Conservation (phyloP, 139 green algal species). For the Pseudopediastrum boryanum region DNA sequence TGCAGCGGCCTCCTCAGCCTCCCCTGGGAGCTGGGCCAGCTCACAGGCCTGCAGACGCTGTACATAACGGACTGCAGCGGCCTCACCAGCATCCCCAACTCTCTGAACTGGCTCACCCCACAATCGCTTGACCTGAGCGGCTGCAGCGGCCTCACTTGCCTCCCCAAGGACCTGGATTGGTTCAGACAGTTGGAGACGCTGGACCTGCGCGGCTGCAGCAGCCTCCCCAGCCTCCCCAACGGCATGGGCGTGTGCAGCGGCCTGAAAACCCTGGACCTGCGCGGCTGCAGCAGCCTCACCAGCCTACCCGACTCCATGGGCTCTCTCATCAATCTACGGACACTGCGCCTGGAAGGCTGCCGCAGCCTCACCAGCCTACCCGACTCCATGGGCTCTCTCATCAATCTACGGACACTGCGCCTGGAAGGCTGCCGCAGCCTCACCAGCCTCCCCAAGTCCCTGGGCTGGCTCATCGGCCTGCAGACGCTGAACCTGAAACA, state of each 20-base stretch:
- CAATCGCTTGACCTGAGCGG: not conserved
- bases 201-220: not conserved
- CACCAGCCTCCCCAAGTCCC: not conserved
- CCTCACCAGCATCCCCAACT: not conserved
- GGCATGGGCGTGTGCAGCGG: not conserved
- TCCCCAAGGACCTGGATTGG: not conserved
- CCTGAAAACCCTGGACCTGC: not conserved
- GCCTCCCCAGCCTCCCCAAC: not conserved
- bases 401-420: not conserved
- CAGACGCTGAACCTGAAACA: not conserved
- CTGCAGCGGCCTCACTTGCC: not conserved
- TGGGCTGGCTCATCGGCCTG: not conserved
- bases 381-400: not conserved
- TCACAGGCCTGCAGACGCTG: not conserved
- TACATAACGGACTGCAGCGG: not conserved
- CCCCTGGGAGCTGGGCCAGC: not conserved
- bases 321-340: not conserved
- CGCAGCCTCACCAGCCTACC: not conserved
- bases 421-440: not conserved
- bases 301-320: not conserved
- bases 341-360: not conserved
- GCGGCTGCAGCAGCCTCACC: not conserved
- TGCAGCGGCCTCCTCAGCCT: not conserved
- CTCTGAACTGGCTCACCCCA: not conserved
- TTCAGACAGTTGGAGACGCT: not conserved